A percentile compares a stretch with the other conserved stretches of the same genome.
phyloP scores from a whole-genome alignment of 2,329 filamentous ascomycete genomes.

The Aspergillus sp. region DNA sequence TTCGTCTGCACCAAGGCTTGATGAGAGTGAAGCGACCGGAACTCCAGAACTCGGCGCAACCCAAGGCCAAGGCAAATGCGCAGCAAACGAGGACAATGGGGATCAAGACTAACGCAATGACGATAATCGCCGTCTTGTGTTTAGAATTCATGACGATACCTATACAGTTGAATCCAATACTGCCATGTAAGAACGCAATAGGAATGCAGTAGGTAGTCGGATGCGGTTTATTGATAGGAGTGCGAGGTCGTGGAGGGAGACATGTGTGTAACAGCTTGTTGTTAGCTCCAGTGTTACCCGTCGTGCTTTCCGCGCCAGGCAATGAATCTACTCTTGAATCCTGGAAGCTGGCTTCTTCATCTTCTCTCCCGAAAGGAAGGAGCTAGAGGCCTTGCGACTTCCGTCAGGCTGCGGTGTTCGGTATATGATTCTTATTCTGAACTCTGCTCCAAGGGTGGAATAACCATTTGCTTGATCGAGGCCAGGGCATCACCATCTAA shows the following conservation, averaged over 20 bases:
- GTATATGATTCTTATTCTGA: conserved; percentile 12
- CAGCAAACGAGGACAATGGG: conserved; percentile 47
- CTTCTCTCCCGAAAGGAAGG: neutral
- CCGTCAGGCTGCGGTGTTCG: neutral
- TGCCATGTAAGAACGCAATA: conserved; percentile 1
- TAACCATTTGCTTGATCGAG: conserved; percentile 38
- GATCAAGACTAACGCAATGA: conserved; percentile 48
- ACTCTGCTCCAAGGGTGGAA: conserved; percentile 26
- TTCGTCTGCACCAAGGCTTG: conserved; percentile 23
- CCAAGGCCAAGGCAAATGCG: conserved; percentile 39
- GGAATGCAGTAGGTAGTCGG: neutral
- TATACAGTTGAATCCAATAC: conserved; percentile 25
- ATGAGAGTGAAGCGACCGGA: conserved; percentile 10
- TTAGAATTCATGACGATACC: conserved; percentile 27
- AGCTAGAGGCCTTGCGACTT: neutral
- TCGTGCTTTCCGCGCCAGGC: neutral
- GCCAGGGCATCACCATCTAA: conserved; percentile 33
- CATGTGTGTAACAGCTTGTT: neutral
- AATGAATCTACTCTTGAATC: neutral
- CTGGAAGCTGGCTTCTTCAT: too few species aligned
- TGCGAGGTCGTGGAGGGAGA: neutral
- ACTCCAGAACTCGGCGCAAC: conserved; percentile 38
- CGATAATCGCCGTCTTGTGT: conserved; percentile 38
- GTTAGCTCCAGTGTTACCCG: neutral
- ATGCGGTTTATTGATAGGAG: neutral